Conservation (phyloP, 2,329 filamentous ascomycete species). For the Metarhizium sp. region DNA sequence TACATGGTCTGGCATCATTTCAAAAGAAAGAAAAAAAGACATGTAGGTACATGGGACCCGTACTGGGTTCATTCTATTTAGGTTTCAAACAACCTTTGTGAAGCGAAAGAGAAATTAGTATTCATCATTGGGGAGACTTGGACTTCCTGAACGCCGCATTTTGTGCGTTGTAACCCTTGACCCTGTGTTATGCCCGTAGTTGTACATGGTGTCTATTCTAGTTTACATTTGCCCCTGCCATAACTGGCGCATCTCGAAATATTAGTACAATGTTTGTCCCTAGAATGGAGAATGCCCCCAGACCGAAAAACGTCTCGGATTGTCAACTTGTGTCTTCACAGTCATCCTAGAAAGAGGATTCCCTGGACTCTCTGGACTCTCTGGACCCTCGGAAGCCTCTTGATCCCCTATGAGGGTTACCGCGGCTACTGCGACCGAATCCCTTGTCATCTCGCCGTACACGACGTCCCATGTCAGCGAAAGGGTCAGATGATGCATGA, state of each 20-base stretch:
- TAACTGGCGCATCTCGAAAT: background rate
- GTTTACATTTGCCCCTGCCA: conserved; percentile 2
- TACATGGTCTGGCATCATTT: background rate
- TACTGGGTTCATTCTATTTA: background rate
- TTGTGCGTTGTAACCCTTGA: background rate
- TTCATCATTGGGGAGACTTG: conserved; percentile 4
- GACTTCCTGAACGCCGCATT: background rate
- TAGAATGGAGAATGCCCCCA: background rate
- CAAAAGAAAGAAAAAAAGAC: background rate
- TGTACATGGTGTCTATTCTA: conserved; percentile 2
- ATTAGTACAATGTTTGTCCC: background rate
- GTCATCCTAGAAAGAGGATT: conserved; percentile 1
- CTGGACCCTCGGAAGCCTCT: background rate
- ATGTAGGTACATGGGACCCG: background rate
- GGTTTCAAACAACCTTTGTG: background rate
- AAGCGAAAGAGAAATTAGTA: background rate
- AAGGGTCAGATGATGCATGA: conserved; percentile 15
- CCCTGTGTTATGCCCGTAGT: background rate
- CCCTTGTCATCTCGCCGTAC: conserved; percentile 15
- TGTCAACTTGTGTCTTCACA: background rate
- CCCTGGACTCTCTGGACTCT: background rate
- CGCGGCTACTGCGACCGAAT: conserved; percentile 11
- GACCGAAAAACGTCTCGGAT: background rate
- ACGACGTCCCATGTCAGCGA: conserved; percentile 16
- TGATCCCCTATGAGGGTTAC: conserved; percentile 10